Base-by-base conservation (phyloP, 2,329 filamentous ascomycete genomes). In the Ophioceras dolichostomum region DNA sequence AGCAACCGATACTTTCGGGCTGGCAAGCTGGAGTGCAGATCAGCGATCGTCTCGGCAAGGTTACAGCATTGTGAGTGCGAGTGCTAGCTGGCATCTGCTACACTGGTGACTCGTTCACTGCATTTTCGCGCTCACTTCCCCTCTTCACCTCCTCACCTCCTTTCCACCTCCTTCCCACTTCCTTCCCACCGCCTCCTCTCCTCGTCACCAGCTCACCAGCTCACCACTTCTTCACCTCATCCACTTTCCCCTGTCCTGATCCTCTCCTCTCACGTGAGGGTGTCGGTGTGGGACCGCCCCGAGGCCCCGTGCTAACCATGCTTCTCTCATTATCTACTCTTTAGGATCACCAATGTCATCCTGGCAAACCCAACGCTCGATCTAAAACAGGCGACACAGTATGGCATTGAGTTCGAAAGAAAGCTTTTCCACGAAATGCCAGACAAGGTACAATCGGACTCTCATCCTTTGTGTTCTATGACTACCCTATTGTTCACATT, bases 281-380 rank as follows among this genome's bases (percentile, higher is more conserved):
- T 16, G 5, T 17, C 22, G n/a, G n/a, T n/a, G n/a, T n/a, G n/a
- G n/a, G n/a, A n/a, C n/a, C n/a, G n/a, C n/a, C n/a, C n/a, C n/a
- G n/a, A n/a, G n/a, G 21, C 22, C n/a, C 12, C 33, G 10, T 10
- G 20, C 7, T 18, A 7, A 27, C 29, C 18, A 32, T 20, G 2
- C 16, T 17, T 22, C n/a, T n/a, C n/a, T n/a, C n/a, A n/a, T n/a
- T n/a, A n/a, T n/a, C n/a, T n/a, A n/a, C n/a, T 27, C 33, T 5
- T 27, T 37, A 75, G 70, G n/a, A 62, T 73, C 32, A 59, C 68
- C 12, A 73, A 70, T 39, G 60, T 68, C 13, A 57, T 62, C 4
- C 55, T 74, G 13, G 67, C 67, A 6, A 57, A 64, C 43, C 59
- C 57, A 3, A 46, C 47, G 12, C 45, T 57, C 12, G 64, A 70